Evolutionary conservation across 1,139 yeast genomes (phyloP).

Genomic region (Arxiozyma bovina): DNA sequence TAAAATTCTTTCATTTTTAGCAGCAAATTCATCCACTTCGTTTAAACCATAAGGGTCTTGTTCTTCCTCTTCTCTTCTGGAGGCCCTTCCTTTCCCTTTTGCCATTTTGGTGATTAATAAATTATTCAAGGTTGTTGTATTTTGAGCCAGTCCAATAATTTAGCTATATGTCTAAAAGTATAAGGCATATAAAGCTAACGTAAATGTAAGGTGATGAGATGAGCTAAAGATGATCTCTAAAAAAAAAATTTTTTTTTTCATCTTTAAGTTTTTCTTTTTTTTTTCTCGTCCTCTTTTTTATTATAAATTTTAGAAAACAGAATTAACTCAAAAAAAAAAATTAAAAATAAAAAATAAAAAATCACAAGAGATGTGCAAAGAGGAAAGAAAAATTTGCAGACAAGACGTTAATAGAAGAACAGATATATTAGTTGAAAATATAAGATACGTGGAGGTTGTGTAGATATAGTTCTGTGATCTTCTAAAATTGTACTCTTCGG

Average conservation of each 20-base stretch:
- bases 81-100: not conserved
- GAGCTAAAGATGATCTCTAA: conserved; percentile 6
- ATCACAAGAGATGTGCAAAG: not conserved
- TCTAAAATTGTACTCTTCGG: too few species aligned
- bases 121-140: not conserved
- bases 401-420: too few species aligned
- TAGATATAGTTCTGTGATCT: too few species aligned
- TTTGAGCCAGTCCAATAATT: not conserved
- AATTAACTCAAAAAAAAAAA: too few species aligned
- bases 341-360: not conserved
- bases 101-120: not conserved
- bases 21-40: conserved; percentile 67
- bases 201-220: conserved; percentile 9
- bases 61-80: not conserved
- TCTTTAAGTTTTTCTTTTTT: not conserved
- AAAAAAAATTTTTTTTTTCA: not conserved
- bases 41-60: conserved; percentile 36
- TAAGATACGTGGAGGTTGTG: too few species aligned
- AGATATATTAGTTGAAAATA: too few species aligned
- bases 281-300: not conserved
- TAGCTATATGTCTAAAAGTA: not conserved
- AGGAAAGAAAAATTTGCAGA: too few species aligned
- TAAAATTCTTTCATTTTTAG: conserved; percentile 53
- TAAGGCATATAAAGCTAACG: not conserved
- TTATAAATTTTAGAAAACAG: too few species aligned